phyloP scores from a whole-genome alignment of 1,284 basidiomycete species.

The Thecaphora thlaspeos region DNA sequence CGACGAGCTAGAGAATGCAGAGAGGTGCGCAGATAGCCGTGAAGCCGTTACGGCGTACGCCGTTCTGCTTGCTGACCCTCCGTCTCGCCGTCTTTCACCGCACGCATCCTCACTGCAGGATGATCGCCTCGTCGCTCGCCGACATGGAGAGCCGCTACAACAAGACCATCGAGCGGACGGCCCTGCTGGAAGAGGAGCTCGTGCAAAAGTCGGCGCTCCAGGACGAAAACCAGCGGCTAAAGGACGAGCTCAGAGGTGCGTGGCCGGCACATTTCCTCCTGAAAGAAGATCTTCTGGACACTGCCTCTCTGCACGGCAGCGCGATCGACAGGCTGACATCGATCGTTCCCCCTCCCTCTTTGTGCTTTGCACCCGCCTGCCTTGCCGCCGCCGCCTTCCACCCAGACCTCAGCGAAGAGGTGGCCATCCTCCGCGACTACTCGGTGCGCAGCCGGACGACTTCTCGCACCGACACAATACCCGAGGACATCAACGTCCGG shows the following conservation, averaged over 20 bases:
- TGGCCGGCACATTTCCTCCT: slow-evolving; percentile 66
- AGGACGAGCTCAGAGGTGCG: slow-evolving; percentile 75
- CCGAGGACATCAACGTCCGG: neutral
- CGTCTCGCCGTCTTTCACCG: too few species aligned
- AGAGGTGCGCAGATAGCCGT: slow-evolving; percentile 51
- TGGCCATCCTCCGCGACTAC: slow-evolving; percentile 73
- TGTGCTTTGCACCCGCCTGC: neutral
- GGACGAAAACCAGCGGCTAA: slow-evolving; percentile 86
- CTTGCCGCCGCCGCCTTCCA: slow-evolving; percentile 1
- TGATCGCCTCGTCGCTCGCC: slow-evolving; percentile 82
- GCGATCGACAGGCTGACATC: too few species aligned
- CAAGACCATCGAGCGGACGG: slow-evolving; percentile 90
- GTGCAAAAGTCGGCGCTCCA: slow-evolving; percentile 84
- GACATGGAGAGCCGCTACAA: slow-evolving; percentile 91
- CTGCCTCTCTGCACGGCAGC: too few species aligned
- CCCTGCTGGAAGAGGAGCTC: slow-evolving; percentile 93
- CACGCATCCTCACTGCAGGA: slow-evolving; percentile 57
- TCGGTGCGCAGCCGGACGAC: slow-evolving; percentile 11
- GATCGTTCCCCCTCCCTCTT: too few species aligned
- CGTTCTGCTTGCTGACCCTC: too few species aligned
- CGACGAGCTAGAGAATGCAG: slow-evolving; percentile 56
- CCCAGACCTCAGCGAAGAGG: slow-evolving; percentile 75
- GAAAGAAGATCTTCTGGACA: too few species aligned
- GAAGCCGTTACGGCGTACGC: too few species aligned
- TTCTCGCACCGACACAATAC: slow-evolving; percentile 9